Evolutionary conservation across 1,284 basidiomycete genomes (phyloP).

Genomic region (Athelia sp.): DNA sequence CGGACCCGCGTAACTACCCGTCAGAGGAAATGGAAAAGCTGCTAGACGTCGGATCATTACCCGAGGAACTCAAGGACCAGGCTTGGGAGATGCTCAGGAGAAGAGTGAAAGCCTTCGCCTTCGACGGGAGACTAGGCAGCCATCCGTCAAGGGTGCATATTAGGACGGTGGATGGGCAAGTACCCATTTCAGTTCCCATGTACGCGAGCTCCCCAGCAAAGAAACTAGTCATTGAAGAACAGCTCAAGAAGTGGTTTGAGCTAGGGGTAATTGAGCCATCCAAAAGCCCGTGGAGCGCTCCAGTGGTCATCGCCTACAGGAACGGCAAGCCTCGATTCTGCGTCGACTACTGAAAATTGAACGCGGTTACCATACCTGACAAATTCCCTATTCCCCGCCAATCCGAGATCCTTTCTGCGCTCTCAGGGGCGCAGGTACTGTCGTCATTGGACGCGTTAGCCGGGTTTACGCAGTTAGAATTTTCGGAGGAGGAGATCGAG

Average conservation of each 20-base stretch:
- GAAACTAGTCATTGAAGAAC: conserved; percentile 24
- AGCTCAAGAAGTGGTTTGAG: conserved; percentile 23
- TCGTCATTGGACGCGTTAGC: background rate
- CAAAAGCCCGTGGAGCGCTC: conserved; percentile 26
- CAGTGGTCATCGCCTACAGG: conserved; percentile 26
- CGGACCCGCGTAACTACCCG: too few relatives aligned
- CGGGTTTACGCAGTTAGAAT: background rate
- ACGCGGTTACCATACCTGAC: background rate
- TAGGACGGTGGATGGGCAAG: conserved; percentile 6
- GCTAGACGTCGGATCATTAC: conserved; percentile 11
- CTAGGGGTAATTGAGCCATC: conserved; percentile 24
- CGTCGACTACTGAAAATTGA: too few relatives aligned
- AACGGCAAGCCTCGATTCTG: too few relatives aligned
- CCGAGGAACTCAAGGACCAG: conserved; percentile 4
- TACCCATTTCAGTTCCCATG: conserved; percentile 20
- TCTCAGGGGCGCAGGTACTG: background rate
- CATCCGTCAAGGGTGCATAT: conserved; percentile 13
- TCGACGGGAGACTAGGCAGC: conserved; percentile 21
- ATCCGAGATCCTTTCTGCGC: too few relatives aligned
- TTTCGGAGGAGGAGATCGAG: background rate
- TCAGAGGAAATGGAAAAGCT: too few relatives aligned
- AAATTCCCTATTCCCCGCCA: background rate
- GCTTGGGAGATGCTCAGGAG: conserved; percentile 9
- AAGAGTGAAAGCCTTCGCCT: conserved; percentile 17
- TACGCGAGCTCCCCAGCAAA: conserved; percentile 25